These are phyloP conservation scores for Nakazawaea peltata DNA, from an alignment of 805 yeast species.

Conservation along the genomic window DNA sequence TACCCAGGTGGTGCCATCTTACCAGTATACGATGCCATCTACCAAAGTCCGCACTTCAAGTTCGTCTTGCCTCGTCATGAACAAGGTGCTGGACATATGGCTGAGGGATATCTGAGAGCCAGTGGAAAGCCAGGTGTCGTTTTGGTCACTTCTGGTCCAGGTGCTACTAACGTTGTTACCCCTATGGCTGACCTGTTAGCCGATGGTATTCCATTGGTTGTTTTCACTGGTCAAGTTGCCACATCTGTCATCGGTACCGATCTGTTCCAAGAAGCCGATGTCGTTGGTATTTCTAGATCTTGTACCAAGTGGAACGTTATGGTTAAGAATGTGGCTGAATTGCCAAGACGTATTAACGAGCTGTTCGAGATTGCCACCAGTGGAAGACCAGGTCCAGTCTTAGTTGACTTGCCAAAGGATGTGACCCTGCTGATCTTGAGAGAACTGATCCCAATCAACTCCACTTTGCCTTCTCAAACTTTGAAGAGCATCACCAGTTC, in stretches of 20 bases:
- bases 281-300: slow-evolving; percentile 90
- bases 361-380: slow-evolving; percentile 94
- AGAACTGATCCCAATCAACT: slow-evolving; percentile 73
- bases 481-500: slow-evolving; percentile 61
- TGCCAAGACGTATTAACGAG: slow-evolving; percentile 93
- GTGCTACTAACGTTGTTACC: slow-evolving; percentile 97
- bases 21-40: slow-evolving; percentile 96
- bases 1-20: slow-evolving; percentile 99
- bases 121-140: slow-evolving; percentile 96
- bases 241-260: slow-evolving; percentile 96
- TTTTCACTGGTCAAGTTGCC: slow-evolving; percentile 95
- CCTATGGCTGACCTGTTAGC: slow-evolving; percentile 97
- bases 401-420: slow-evolving; percentile 96
- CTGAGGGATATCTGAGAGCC: slow-evolving; percentile 97
- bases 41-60: slow-evolving; percentile 80
- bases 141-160: slow-evolving; percentile 98
- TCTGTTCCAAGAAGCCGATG: slow-evolving; percentile 99
- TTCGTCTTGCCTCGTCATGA: slow-evolving; percentile 95
- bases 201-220: slow-evolving; percentile 96
- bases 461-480: slow-evolving; percentile 71
- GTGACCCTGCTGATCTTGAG: slow-evolving; percentile 89
- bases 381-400: slow-evolving; percentile 98
- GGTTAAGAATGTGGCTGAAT: slow-evolving; percentile 91
- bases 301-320: slow-evolving; percentile 99
- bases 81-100: slow-evolving; percentile 99